These are phyloP conservation scores for Nemania sp. DNA, from an alignment of 2,329 filamentous ascomycete genomes.

Conservation along the genomic window DNA sequence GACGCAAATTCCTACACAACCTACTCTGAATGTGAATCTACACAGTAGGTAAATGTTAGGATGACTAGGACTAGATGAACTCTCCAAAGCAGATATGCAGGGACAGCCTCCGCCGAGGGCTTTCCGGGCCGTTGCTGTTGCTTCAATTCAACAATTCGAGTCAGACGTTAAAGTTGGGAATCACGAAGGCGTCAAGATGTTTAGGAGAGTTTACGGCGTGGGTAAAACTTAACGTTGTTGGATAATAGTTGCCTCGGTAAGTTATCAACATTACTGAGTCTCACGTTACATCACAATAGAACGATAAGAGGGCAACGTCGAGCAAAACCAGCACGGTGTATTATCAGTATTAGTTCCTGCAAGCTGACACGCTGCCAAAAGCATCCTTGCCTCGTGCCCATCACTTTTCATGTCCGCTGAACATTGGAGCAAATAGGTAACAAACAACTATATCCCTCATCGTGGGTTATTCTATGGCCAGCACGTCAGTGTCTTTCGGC, in stretches of 20 bases:
- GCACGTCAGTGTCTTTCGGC: slow-evolving; percentile 4
- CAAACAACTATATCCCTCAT: slow-evolving; percentile 28
- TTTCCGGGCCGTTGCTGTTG: no score
- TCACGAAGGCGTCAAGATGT: no score
- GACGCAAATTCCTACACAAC: no score
- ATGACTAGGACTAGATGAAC: no score
- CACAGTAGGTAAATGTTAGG: no score
- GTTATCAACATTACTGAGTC: neutral
- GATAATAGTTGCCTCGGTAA: neutral
- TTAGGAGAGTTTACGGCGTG: neutral
- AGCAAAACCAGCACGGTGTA: slow-evolving; percentile 33
- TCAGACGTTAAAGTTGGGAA: no score
- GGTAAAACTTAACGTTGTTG: neutral
- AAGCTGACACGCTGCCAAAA: slow-evolving; percentile 27
- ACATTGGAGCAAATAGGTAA: slow-evolving; percentile 31
- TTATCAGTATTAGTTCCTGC: slow-evolving; percentile 39
- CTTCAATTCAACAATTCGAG: no score
- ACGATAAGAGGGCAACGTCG: neutral
- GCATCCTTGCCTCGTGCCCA: slow-evolving; percentile 23
- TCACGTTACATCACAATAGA: neutral
- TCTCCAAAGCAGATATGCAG: no score
- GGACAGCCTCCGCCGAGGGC: no score
- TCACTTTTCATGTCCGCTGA: slow-evolving; percentile 32
- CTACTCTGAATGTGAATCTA: no score
- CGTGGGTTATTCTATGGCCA: slow-evolving; percentile 20